Evolutionary conservation across 1,284 basidiomycete genomes (phyloP).

Genomic region (Agroathelia rolfsii): DNA sequence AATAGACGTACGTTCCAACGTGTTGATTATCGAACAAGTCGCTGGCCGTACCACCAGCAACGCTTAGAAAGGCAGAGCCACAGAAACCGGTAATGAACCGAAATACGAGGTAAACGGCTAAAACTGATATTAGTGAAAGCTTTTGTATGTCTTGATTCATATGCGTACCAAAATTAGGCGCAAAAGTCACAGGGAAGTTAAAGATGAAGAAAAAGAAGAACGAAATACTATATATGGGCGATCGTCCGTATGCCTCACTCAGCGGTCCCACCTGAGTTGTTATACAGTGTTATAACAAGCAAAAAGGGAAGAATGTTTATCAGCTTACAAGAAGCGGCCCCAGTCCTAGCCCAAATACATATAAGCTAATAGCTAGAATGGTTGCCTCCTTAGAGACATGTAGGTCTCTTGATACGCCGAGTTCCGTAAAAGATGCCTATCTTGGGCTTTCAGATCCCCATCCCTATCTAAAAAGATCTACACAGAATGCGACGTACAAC

Average conservation of each 20-base stretch:
- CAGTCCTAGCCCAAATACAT: conserved; percentile 31
- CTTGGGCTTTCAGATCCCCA: neutral
- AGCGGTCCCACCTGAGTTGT: conserved; percentile 38
- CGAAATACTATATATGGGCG: conserved; percentile 28
- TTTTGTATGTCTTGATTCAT: neutral
- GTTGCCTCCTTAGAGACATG: conserved; percentile 28
- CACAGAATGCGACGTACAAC: conserved; percentile 19
- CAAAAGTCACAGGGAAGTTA: conserved; percentile 45
- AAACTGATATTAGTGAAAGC: conserved; percentile 11
- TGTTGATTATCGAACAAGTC: conserved; percentile 60
- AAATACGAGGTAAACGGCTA: conserved; percentile 54
- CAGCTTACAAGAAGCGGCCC: conserved; percentile 42
- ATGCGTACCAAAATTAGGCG: conserved; percentile 31
- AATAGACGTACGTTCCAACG: conserved; percentile 49
- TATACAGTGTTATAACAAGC: conserved; percentile 41
- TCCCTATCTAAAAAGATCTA: neutral
- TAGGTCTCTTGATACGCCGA: conserved; percentile 24
- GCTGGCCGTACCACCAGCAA: conserved; percentile 71
- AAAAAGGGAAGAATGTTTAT: conserved; percentile 29
- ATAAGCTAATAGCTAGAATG: conserved; percentile 31
- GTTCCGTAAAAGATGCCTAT: conserved; percentile 11
- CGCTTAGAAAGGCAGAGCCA: conserved; percentile 68
- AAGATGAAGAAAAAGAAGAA: conserved; percentile 32
- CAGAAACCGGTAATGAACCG: conserved; percentile 64
- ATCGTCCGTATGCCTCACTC: conserved; percentile 36